These are phyloP conservation scores for Arabidopsis suecica DNA, from an alignment of 345 rosid species.

Conservation along the genomic window DNA sequence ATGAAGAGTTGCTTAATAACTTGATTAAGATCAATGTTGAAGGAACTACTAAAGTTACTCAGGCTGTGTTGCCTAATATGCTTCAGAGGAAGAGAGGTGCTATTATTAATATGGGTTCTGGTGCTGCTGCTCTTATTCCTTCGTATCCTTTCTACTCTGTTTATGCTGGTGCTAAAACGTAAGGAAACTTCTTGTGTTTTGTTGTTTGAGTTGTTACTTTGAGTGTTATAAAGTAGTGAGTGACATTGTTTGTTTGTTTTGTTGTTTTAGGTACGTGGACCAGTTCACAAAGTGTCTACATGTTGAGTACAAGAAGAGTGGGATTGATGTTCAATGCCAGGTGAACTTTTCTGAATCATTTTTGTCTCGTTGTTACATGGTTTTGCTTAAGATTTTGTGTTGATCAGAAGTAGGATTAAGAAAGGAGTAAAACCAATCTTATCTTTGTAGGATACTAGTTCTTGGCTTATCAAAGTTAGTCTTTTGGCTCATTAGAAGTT, in stretches of 20 bases:
- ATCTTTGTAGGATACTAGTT: constrained; percentile 2
- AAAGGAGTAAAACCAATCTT: not conserved
- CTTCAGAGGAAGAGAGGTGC: constrained; percentile 86
- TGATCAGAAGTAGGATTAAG: not conserved
- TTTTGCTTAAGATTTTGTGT: not conserved
- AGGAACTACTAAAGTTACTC: constrained; percentile 92
- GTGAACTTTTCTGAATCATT: constrained; percentile 45
- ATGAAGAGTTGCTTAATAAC: constrained; percentile 62
- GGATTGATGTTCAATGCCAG: constrained; percentile 82
- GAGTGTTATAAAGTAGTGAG: constrained; percentile 1
- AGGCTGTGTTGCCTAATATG: constrained; percentile 83
- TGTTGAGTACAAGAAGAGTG: constrained; percentile 88
- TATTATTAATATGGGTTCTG: constrained; percentile 94
- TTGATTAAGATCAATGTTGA: constrained; percentile 84
- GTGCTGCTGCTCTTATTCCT: constrained; percentile 87
- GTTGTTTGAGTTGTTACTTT: not conserved
- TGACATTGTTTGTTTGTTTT: constrained; percentile 38
- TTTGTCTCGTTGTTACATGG: not conserved
- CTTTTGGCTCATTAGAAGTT: not conserved
- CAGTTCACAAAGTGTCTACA: constrained; percentile 87
- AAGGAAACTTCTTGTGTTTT: constrained; percentile 33
- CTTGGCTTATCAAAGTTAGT: not conserved
- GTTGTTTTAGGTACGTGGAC: constrained; percentile 71
- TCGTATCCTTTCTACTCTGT: constrained; percentile 95
- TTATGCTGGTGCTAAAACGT: constrained; percentile 95